Percentiles rank a stretch among this genome's conserved stretches.
Evolutionary conservation across 164 flowering plant genomes (phyloP).

Genomic region (Chimonanthus salicifolius): DNA sequence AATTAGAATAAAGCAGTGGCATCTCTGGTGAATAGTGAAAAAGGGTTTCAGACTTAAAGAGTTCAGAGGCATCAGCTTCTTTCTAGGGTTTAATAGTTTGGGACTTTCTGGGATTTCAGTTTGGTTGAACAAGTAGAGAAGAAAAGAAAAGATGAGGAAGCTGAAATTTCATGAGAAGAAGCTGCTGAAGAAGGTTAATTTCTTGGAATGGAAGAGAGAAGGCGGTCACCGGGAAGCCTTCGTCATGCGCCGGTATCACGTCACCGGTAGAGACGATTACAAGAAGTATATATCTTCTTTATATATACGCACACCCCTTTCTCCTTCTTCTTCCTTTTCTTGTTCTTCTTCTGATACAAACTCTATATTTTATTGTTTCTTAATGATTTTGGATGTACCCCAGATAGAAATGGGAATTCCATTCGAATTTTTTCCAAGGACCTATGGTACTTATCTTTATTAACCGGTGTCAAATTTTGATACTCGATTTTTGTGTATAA

Average conservation of each 20-base stretch:
- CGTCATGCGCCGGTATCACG: conserved; percentile 67
- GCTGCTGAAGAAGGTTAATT: conserved; percentile 72
- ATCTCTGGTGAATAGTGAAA: not conserved
- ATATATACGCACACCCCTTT: not conserved
- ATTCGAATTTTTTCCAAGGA: too few species aligned
- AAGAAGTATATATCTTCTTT: conserved; percentile 49
- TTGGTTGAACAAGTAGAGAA: not conserved
- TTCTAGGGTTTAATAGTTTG: not conserved
- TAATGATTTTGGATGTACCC: too few species aligned
- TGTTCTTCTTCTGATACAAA: not conserved
- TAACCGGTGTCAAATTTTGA: too few species aligned
- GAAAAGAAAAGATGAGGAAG: conserved; percentile 50
- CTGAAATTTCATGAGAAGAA: conserved; percentile 82
- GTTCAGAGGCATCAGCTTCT: not conserved
- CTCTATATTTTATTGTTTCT: too few species aligned
- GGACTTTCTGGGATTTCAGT: not conserved
- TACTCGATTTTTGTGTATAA: too few species aligned
- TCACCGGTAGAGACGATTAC: conserved; percentile 84
- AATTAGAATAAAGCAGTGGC: too few species aligned
- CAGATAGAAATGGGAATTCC: too few species aligned
- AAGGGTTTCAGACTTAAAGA: not conserved
- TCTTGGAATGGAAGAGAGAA: conserved; percentile 92
- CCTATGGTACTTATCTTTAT: too few species aligned
- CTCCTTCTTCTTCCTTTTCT: not conserved
- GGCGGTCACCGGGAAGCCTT: conserved; percentile 67